phyloP scores from a whole-genome alignment of 805 yeast genomes.

The Ogataea angusta region DNA sequence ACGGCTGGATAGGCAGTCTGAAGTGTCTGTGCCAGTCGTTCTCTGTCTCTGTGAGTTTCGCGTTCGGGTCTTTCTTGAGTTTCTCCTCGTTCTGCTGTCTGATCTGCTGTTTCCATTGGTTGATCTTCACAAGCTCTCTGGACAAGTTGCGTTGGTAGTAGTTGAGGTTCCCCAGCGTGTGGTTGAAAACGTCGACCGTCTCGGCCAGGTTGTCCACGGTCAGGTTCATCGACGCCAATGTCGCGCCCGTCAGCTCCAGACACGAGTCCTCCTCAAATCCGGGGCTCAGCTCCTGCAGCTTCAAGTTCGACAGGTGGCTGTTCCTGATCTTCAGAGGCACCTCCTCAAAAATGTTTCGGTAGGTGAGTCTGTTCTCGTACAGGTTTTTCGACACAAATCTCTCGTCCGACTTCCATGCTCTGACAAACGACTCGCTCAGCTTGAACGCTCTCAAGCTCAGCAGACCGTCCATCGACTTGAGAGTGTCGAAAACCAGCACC shows the following conservation, averaged over 20 bases:
- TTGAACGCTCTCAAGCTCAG: slow-evolving; percentile 67
- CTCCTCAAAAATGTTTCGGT: slow-evolving; percentile 68
- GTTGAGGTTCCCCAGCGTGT: slow-evolving; percentile 76
- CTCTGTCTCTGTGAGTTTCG: slow-evolving; percentile 50
- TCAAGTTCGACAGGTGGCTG: slow-evolving; percentile 54
- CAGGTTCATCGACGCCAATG: slow-evolving; percentile 39
- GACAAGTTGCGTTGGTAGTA: slow-evolving; percentile 75
- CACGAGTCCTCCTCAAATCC: slow-evolving; percentile 21
- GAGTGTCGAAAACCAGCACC: slow-evolving; percentile 61
- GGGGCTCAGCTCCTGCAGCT: slow-evolving; percentile 26
- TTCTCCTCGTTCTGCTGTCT: slow-evolving; percentile 62
- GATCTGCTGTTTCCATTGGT: slow-evolving; percentile 72
- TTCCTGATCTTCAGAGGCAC: slow-evolving; percentile 63
- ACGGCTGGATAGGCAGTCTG: slow-evolving; percentile 71
- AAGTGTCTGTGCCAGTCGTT: slow-evolving; percentile 55
- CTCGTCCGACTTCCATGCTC: slow-evolving; percentile 44
- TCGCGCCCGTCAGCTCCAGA: slow-evolving; percentile 38
- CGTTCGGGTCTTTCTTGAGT: slow-evolving; percentile 53
- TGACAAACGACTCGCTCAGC: slow-evolving; percentile 59
- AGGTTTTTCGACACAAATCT: slow-evolving; percentile 67
- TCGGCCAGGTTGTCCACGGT: slow-evolving; percentile 62
- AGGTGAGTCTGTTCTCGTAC: slow-evolving; percentile 56
- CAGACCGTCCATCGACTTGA: slow-evolving; percentile 59
- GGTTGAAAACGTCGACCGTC: slow-evolving; percentile 70
- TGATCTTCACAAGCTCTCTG: slow-evolving; percentile 65